phyloP scores from a whole-genome alignment of 2,329 filamentous ascomycete species.

The Acrocalymma vagum region DNA sequence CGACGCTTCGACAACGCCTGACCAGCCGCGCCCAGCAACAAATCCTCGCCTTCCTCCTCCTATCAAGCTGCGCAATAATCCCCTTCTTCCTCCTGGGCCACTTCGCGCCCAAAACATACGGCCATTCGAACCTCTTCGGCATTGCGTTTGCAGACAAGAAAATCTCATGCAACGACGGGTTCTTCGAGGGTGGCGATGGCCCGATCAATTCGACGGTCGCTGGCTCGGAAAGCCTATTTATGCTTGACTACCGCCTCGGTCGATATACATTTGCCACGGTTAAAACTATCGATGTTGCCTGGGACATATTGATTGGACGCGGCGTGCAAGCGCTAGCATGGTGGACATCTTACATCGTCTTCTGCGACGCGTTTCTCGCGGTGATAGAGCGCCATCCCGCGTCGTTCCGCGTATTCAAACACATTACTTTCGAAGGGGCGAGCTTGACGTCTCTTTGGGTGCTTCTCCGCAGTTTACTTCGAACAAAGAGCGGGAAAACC shows the following conservation, averaged over 20 bases:
- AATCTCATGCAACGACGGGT: no score
- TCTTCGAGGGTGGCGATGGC: neutral
- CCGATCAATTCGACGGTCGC: conserved; percentile 17
- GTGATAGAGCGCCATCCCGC: conserved; percentile 45
- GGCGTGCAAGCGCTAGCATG: conserved; percentile 42
- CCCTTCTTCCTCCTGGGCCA: no score
- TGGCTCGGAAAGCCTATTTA: conserved; percentile 38
- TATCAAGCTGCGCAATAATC: no score
- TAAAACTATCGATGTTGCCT: conserved; percentile 46
- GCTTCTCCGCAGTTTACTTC: conserved; percentile 33
- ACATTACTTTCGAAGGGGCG: conserved; percentile 38
- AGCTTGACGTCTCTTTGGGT: conserved; percentile 31
- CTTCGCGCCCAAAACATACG: no score
- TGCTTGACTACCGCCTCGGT: conserved; percentile 35
- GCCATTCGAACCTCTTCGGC: no score
- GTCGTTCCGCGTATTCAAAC: conserved; percentile 43
- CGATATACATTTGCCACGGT: conserved; percentile 37
- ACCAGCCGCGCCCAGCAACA: no score
- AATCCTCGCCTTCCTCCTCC: no score
- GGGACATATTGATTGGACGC: conserved; percentile 45
- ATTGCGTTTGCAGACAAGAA: no score
- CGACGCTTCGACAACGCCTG: no score
- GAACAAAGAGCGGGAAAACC: conserved; percentile 28
- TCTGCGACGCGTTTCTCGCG: conserved; percentile 41
- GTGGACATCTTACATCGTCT: conserved; percentile 40